phyloP scores from a whole-genome alignment of 1,284 basidiomycete genomes.

The Trametes versicolor region DNA sequence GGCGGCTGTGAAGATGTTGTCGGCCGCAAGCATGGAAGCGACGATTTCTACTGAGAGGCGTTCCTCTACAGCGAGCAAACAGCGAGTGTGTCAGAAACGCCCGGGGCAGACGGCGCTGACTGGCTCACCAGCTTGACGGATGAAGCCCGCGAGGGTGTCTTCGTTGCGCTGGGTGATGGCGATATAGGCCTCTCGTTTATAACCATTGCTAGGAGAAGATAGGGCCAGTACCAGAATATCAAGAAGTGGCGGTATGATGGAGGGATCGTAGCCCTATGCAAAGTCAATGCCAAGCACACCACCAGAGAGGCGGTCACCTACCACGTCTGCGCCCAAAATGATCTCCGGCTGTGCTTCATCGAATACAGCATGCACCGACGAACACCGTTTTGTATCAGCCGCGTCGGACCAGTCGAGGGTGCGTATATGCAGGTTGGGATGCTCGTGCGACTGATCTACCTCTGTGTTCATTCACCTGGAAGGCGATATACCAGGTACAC shows the following conservation, averaged over 20 bases:
- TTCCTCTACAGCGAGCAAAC: constrained; percentile 18
- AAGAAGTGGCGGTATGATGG: constrained; percentile 66
- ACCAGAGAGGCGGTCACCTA: constrained; percentile 43
- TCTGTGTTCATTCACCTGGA: background rate
- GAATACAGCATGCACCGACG: constrained; percentile 47
- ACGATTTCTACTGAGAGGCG: constrained; percentile 14
- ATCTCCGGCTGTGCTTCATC: constrained; percentile 59
- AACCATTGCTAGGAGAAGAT: constrained; percentile 25
- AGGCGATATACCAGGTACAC: constrained; percentile 37
- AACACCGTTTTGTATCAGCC: constrained; percentile 44
- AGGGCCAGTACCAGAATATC: constrained; percentile 62
- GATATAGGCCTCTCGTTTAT: constrained; percentile 53
- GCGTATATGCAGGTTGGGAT: constrained; percentile 54
- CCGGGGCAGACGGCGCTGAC: too few species aligned
- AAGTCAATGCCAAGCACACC: background rate
- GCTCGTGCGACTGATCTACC: constrained; percentile 61
- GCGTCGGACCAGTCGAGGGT: constrained; percentile 74
- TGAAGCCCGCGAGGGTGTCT: constrained; percentile 52
- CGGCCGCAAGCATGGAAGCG: constrained; percentile 1
- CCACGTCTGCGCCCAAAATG: constrained; percentile 78
- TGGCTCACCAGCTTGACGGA: constrained; percentile 49
- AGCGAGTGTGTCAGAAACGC: background rate
- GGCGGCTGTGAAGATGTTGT: constrained; percentile 26
- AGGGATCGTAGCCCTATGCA: constrained; percentile 73
- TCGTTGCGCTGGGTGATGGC: constrained; percentile 66